Evolutionary conservation across 495 filamentous ascomycete species (phyloP).

Genomic region (Penicillium steckii): DNA sequence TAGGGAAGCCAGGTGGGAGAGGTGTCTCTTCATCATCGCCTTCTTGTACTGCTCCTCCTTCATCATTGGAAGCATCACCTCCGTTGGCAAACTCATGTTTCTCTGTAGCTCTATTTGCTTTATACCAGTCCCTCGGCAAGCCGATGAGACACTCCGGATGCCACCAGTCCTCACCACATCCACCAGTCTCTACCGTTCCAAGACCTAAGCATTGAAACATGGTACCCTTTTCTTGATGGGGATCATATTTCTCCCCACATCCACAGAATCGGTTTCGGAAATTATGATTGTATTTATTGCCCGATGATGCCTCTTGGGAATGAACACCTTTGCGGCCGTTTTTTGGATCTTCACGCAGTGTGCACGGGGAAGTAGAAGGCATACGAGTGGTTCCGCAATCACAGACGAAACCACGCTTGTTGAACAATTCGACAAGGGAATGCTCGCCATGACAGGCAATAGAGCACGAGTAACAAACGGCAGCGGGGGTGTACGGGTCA

Average conservation of each 20-base stretch:
- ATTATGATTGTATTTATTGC: constrained; percentile 93
- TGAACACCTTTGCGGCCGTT: constrained; percentile 77
- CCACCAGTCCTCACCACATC: constrained; percentile 99
- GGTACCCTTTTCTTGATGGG: constrained; percentile 85
- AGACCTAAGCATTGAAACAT: constrained; percentile 98
- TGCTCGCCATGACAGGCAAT: constrained; percentile 97
- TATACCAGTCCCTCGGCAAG: constrained; percentile 54
- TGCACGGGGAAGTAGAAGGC: constrained; percentile 67
- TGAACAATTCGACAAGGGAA: constrained; percentile 92
- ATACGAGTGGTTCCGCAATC: constrained; percentile 92
- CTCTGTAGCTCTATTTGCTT: constrained; percentile 27
- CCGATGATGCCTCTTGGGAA: constrained; percentile 65
- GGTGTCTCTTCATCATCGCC: constrained; percentile 59
- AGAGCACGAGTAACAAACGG: constrained; percentile 93
- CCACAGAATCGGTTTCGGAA: constrained; percentile 91
- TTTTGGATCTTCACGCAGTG: constrained; percentile 67
- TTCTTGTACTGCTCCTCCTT: constrained; percentile 28
- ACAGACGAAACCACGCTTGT: constrained; percentile 91
- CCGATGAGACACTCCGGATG: constrained; percentile 94
- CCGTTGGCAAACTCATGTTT: constrained; percentile 24
- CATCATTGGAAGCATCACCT: constrained; percentile 40
- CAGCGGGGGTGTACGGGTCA: constrained; percentile 70
- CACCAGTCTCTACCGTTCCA: constrained; percentile 72
- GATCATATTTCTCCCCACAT: constrained; percentile 82
- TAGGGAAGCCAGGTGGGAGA: constrained; percentile 79